Evolutionary conservation across 768 basidiomycete genomes (phyloP).

Genomic region (Collybia mongolica): DNA sequence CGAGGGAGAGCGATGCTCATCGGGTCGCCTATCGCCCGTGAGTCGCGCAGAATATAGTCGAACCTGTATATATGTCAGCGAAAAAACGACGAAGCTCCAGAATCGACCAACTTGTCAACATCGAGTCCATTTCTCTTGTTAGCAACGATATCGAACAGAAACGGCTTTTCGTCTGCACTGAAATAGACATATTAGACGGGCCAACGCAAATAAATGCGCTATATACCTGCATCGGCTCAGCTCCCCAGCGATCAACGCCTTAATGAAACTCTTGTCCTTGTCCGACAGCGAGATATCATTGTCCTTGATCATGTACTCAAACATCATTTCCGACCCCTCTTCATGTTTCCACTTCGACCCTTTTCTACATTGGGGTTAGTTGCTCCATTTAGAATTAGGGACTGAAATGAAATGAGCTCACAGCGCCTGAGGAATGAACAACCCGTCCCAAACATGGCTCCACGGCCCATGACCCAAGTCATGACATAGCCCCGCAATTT

Average conservation of each 20-base stretch:
- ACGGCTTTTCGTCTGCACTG: slow-evolving; percentile 56
- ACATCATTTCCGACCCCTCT: slow-evolving; percentile 80
- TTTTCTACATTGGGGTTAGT: slow-evolving; percentile 31
- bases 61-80: slow-evolving; percentile 42
- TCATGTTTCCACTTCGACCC: slow-evolving; percentile 69
- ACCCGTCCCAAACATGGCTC: slow-evolving; percentile 80
- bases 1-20: slow-evolving; percentile 47
- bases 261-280: slow-evolving; percentile 60
- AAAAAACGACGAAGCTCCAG: not conserved
- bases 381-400: not conserved
- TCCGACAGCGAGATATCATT: slow-evolving; percentile 48
- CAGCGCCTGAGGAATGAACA: slow-evolving; percentile 69
- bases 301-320: slow-evolving; percentile 61
- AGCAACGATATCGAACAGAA: slow-evolving; percentile 83
- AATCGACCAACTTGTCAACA: slow-evolving; percentile 69
- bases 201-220: not conserved
- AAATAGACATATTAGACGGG: not conserved
- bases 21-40: slow-evolving; percentile 66
- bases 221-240: slow-evolving; percentile 49
- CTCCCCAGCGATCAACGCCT: slow-evolving; percentile 77
- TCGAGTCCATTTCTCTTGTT: slow-evolving; percentile 82
- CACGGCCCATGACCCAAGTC: slow-evolving; percentile 87
- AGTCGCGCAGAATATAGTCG: slow-evolving; percentile 80
- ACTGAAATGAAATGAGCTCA: slow-evolving; percentile 30
- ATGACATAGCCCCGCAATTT: slow-evolving; percentile 80